Evolutionary conservation across 2,329 filamentous ascomycete genomes (phyloP).

Genomic region (Aspergillus thermomutatus): DNA sequence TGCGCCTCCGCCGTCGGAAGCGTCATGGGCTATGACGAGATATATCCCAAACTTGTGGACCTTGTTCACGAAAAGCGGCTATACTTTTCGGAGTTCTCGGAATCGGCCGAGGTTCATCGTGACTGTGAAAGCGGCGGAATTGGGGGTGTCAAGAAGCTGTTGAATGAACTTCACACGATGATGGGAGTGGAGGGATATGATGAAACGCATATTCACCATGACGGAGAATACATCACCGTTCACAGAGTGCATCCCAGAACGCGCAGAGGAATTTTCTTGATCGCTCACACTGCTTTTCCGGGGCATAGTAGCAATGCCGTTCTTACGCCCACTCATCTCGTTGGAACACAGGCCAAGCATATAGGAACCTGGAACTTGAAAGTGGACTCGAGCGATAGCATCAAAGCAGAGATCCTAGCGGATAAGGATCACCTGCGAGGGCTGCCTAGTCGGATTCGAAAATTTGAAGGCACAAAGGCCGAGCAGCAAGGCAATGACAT

Average conservation of each 20-base stretch:
- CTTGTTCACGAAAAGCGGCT: constrained; percentile 83
- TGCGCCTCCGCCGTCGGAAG: constrained; percentile 92
- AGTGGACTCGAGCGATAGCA: constrained; percentile 72
- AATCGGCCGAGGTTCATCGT: constrained; percentile 49
- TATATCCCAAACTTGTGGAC: constrained; percentile 91
- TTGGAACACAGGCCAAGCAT: constrained; percentile 78
- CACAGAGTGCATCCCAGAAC: constrained; percentile 91
- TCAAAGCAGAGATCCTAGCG: constrained; percentile 59
- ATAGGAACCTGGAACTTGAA: constrained; percentile 91
- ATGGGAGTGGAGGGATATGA: constrained; percentile 96
- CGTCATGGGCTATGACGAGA: constrained; percentile 96
- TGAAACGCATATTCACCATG: constrained; percentile 95
- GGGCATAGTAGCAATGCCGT: constrained; percentile 81
- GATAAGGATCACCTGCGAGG: constrained; percentile 74
- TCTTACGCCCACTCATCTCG: constrained; percentile 74
- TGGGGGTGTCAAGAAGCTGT: constrained; percentile 81
- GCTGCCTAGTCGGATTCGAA: constrained; percentile 76
- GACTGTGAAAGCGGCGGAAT: constrained; percentile 77
- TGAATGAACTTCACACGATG: constrained; percentile 90
- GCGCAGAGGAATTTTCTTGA: constrained; percentile 89
- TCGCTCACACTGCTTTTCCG: constrained; percentile 93
- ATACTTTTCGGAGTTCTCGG: constrained; percentile 76
- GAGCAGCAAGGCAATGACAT: constrained; percentile 72
- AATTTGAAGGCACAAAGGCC: constrained; percentile 70
- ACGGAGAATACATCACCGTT: constrained; percentile 93